Percentiles rank a stretch among this genome's conserved stretches.
phyloP scores from a whole-genome alignment of 2,329 filamentous ascomycete species.

The Neofusicoccum cordaticola region DNA sequence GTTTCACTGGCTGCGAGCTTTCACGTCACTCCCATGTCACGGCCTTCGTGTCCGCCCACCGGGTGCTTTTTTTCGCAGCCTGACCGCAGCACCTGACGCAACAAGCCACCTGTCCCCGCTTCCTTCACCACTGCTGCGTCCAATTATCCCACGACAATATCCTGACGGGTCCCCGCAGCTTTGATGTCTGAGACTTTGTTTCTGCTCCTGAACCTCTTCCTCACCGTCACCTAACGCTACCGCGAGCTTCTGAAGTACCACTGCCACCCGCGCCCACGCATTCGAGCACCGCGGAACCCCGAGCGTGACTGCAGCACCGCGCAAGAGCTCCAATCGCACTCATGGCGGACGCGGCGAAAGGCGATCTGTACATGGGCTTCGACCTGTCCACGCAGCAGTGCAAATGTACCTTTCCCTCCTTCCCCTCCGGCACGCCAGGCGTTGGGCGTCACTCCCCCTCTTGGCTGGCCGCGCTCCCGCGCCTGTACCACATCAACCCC shows the following conservation, averaged over 20 bases:
- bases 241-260: background rate
- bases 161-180: background rate
- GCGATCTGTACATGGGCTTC: conserved; percentile 78
- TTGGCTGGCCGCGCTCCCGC: too few species aligned
- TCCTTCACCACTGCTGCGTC: background rate
- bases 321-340: background rate
- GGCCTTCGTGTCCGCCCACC: background rate
- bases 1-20: background rate
- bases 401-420: conserved; percentile 61
- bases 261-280: background rate
- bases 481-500: background rate
- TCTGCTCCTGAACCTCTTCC: background rate
- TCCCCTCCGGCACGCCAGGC: too few species aligned
- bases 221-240: conserved; percentile 6
- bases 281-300: too few species aligned
- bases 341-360: conserved; percentile 1
- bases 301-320: background rate
- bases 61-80: conserved; percentile 1
- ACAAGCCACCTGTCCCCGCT: background rate
- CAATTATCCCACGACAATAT: conserved; percentile 7
- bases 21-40: conserved; percentile 5
- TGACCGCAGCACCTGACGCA: background rate
- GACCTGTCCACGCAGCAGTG: conserved; percentile 96
- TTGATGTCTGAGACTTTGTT: conserved; percentile 10
- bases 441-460: background rate